Base-by-base conservation (phyloP, 2,329 filamentous ascomycete species). In the Grosmannia serpens region DNA sequence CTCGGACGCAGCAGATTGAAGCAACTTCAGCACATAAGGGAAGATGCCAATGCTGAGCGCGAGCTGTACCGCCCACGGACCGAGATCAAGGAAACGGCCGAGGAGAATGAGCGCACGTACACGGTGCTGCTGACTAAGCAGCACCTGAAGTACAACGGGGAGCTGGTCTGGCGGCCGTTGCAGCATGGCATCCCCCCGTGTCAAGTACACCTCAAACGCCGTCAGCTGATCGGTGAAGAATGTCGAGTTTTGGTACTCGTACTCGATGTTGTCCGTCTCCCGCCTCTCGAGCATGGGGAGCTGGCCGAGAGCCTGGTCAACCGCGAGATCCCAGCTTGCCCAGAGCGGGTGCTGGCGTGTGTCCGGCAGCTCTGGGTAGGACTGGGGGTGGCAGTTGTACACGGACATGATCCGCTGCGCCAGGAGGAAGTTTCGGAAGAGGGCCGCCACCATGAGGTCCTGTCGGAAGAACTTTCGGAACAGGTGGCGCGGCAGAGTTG, bases 181-280 rank as follows among this genome's bases (percentile, higher is more conserved):
- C 61, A 90, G 85, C 63, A 90, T 87, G 22, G 89, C 91, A 60
- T 83, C 81, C 20, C 89, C 89, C 64, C 89, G 87, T 0, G 82
- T 86, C 46, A 99, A 81, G 69, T 99, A 99, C 27, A 97, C 89
- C 67, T 99, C 92, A 66, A 99, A 99, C 3, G 94, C 94, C 8
- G 91, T 96, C 61, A 99, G 80, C 69, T 99, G 94, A 70, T 99
- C 94, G 0, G 92, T 89, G 71, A 99, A 99, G 73, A 99, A 99
- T 2, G 87, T 87, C 1, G 94, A 97, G 70, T 95, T 94, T 64
- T 90, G 85, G 69, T 96, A 99, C 66, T 95, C 88, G 68, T 96
- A 96, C n/a, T 86, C 82, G 52, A 77, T 83, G 66, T 77, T 87
- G 69, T 79, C 89, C 68, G 69, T 85, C 76, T 84, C 91, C 75